Conservation (phyloP, 2,329 filamentous ascomycete genomes). For the Phyllosticta ampelicida region DNA sequence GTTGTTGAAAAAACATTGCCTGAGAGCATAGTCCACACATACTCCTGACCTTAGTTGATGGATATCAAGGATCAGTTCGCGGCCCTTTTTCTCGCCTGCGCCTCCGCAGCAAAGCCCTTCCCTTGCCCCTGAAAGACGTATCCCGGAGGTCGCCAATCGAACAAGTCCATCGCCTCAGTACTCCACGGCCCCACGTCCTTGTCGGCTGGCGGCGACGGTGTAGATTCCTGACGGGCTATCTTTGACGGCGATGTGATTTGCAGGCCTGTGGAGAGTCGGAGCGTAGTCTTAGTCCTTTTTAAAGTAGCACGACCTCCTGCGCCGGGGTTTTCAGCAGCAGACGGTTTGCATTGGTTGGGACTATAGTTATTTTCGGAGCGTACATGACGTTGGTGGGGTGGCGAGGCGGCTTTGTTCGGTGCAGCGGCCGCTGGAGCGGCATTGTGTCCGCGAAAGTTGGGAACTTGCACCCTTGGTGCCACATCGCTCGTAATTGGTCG, state of each 20-base stretch:
- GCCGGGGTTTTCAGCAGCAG: neutral
- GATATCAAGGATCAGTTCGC: neutral
- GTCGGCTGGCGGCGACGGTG: conserved; percentile 33
- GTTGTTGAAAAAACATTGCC: too few relatives aligned
- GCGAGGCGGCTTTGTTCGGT: neutral
- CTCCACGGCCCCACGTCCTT: conserved; percentile 57
- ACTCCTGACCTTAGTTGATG: neutral
- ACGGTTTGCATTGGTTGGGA: neutral
- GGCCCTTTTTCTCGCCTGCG: neutral
- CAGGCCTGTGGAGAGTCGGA: conserved; percentile 1
- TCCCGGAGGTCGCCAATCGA: conserved; percentile 47
- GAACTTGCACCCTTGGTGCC: neutral
- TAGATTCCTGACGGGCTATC: conserved; percentile 15
- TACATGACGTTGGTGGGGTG: conserved; percentile 7
- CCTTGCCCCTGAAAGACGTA: conserved; percentile 13
- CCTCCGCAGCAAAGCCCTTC: conserved; percentile 1
- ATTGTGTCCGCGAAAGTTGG: neutral
- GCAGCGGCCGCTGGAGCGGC: neutral
- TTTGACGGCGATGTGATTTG: neutral
- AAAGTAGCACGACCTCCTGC: neutral
- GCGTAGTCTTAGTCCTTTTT: neutral
- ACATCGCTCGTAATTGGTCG: conserved; percentile 7
- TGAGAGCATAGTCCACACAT: neutral
- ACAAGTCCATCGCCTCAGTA: conserved; percentile 55
- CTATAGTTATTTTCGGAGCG: conserved; percentile 8